Conservation (phyloP, 768 basidiomycete genomes). For the Polyporus arcularius region DNA sequence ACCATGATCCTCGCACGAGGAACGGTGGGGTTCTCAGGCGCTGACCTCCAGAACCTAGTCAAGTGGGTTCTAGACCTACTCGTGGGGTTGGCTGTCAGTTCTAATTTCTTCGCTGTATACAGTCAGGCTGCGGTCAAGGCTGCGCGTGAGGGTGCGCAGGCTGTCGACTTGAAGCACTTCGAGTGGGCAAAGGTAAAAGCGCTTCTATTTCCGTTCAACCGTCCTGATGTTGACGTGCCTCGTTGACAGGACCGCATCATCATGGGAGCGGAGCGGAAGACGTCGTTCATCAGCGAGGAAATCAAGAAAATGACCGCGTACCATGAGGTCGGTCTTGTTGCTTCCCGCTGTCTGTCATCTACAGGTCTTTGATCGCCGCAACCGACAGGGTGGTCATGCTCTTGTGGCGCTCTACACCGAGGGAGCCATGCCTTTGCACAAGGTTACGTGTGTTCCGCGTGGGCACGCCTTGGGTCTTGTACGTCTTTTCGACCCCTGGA, state of each 20-base stretch:
- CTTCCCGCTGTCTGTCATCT: background rate
- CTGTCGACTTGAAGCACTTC: constrained; percentile 80
- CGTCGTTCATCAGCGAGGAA: constrained; percentile 84
- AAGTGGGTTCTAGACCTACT: constrained; percentile 59
- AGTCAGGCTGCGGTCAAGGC: constrained; percentile 95
- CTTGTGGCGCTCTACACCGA: constrained; percentile 93
- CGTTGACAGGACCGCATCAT: constrained; percentile 77
- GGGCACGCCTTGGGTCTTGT: constrained; percentile 91
- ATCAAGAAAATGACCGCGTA: constrained; percentile 91
- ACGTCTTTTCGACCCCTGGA: constrained; percentile 33
- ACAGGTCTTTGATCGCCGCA: constrained; percentile 9
- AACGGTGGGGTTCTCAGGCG: constrained; percentile 95
- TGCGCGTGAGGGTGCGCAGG: constrained; percentile 74
- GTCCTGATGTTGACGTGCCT: background rate
- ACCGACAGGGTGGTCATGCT: constrained; percentile 80
- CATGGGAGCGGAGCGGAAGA: constrained; percentile 95
- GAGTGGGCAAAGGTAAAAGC: constrained; percentile 91
- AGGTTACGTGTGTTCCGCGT: constrained; percentile 96
- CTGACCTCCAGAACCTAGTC: constrained; percentile 95
- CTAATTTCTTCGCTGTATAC: constrained; percentile 5
- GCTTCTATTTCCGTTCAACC: background rate
- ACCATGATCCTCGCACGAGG: constrained; percentile 88
- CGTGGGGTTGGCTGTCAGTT: background rate
- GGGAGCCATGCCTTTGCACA: constrained; percentile 95
- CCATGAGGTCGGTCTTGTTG: constrained; percentile 75